phyloP scores from a whole-genome alignment of 2,329 filamentous ascomycete species.

The Penicillium frequentans region DNA sequence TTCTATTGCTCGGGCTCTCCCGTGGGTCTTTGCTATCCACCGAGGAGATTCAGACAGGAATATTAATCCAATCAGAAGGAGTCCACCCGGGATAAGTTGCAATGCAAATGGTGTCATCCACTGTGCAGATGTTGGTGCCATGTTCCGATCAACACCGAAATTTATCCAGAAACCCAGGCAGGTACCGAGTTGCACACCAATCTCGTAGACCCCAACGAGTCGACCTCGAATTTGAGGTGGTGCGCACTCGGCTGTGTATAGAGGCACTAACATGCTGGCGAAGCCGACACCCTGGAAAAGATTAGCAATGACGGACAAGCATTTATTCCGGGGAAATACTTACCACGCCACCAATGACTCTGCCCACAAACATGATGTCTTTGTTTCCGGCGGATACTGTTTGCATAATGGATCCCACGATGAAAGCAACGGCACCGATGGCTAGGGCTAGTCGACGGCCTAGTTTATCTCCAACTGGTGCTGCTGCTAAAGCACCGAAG shows the following conservation, averaged over 20 bases:
- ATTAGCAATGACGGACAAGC: neutral
- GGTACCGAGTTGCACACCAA: constrained; percentile 50
- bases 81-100: constrained; percentile 60
- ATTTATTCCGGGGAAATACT: constrained; percentile 11
- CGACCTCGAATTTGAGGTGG: constrained; percentile 58
- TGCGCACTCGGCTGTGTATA: constrained; percentile 59
- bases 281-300: constrained; percentile 32
- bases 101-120: constrained; percentile 63
- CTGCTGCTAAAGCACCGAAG: constrained; percentile 33
- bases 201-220: constrained; percentile 59
- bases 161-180: constrained; percentile 52
- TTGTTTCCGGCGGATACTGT: constrained; percentile 57
- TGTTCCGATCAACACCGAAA: constrained; percentile 44
- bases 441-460: constrained; percentile 58
- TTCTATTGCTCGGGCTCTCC: constrained; percentile 60
- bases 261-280: constrained; percentile 55
- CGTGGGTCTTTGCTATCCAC: constrained; percentile 64
- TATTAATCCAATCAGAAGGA: constrained; percentile 60
- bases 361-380: constrained; percentile 61
- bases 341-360: constrained; percentile 40
- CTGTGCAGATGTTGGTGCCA: constrained; percentile 44
- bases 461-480: constrained; percentile 37
- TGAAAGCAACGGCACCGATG: constrained; percentile 55
- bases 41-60: constrained; percentile 64
- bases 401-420: constrained; percentile 63